A percentile compares a stretch with the other conserved stretches of the same genome.
These are phyloP conservation scores for Achaetomiella virescens DNA, from an alignment of 495 filamentous ascomycete genomes.

Conservation along the genomic window DNA sequence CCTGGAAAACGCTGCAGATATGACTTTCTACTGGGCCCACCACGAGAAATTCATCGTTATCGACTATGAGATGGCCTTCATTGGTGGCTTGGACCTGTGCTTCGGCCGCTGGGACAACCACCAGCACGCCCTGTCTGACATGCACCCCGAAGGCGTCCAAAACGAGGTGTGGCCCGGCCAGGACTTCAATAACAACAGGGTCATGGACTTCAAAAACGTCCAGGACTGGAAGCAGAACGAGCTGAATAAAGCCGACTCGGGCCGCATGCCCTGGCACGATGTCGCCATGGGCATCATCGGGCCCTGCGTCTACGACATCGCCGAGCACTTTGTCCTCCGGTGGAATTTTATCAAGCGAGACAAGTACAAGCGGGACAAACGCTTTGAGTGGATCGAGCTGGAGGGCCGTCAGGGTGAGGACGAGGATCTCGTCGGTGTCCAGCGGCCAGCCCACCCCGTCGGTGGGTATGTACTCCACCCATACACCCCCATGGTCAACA, in stretches of 20 bases:
- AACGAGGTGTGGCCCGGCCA: constrained; percentile 92
- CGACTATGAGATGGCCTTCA: constrained; percentile 83
- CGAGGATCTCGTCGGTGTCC: constrained; percentile 81
- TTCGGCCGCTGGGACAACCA: constrained; percentile 89
- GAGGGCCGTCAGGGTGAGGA: constrained; percentile 72
- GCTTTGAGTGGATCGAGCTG: constrained; percentile 77
- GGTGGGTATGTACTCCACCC: constrained; percentile 85
- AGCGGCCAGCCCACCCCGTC: constrained; percentile 75
- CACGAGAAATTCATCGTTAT: constrained; percentile 96
- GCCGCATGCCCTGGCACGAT: constrained; percentile 97
- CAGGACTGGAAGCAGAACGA: constrained; percentile 89
- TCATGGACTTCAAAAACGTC: constrained; percentile 93
- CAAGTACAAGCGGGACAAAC: constrained; percentile 84
- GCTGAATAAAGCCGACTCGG: constrained; percentile 84
- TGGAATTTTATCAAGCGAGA: constrained; percentile 98
- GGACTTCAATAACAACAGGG: constrained; percentile 91
- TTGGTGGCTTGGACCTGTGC: constrained; percentile 91
- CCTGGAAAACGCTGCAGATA: constrained; percentile 87
- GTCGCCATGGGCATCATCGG: constrained; percentile 86
- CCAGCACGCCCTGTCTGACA: constrained; percentile 80
- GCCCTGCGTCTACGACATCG: constrained; percentile 87
- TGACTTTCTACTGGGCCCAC: constrained; percentile 98
- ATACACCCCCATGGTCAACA: constrained; percentile 51
- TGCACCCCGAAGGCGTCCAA: constrained; percentile 74
- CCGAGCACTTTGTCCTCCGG: constrained; percentile 88